Percentiles rank a stretch among this genome's conserved stretches.
Conservation (phyloP, 176 grass and related monocot genomes). For the Miscanthus lutarioriparius region DNA sequence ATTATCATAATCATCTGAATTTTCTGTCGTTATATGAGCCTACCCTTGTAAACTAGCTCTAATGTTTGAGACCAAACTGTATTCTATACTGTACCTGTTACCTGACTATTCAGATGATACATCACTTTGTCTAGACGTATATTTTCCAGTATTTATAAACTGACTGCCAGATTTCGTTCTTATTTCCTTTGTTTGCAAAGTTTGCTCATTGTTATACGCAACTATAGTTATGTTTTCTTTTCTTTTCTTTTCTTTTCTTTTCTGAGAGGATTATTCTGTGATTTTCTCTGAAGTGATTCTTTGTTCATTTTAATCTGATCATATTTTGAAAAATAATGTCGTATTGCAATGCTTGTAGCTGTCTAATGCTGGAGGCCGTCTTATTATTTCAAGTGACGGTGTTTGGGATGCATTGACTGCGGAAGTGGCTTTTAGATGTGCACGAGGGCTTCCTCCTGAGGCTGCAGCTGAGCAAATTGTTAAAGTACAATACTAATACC, state of each 20-base stretch:
- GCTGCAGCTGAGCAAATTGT: slow-evolving; percentile 77
- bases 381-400: slow-evolving; percentile 93
- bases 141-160: slow-evolving; percentile 4
- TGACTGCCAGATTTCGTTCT: background rate
- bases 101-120: background rate
- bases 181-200: background rate
- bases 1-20: background rate
- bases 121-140: slow-evolving; percentile 12
- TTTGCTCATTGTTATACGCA: background rate
- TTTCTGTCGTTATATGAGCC: background rate
- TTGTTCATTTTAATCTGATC: background rate
- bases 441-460: slow-evolving; percentile 57
- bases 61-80: background rate
- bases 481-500: slow-evolving; percentile 55
- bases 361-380: slow-evolving; percentile 70
- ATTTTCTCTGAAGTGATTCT: background rate
- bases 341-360: slow-evolving; percentile 51
- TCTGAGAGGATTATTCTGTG: background rate
- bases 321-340: slow-evolving; percentile 16
- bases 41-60: slow-evolving; percentile 8
- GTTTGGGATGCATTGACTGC: slow-evolving; percentile 88
- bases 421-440: slow-evolving; percentile 72
- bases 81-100: background rate
- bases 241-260: slow-evolving; percentile 8
- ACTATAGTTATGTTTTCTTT: slow-evolving; percentile 14